Evolutionary conservation across 2,329 filamentous ascomycete genomes (phyloP).

Genomic region (Fusarium pseudograminearum): DNA sequence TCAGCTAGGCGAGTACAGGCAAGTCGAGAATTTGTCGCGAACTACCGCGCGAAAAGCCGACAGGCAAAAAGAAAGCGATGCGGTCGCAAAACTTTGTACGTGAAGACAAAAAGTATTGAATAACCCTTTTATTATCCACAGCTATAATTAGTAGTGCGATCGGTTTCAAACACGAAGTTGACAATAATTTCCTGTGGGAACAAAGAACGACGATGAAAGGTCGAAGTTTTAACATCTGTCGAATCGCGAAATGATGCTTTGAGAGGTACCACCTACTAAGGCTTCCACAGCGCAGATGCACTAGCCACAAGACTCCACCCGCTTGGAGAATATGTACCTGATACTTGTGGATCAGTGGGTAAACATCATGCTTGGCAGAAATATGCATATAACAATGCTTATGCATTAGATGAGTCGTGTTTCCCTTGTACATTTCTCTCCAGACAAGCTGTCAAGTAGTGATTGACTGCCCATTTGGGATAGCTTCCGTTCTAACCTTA

Average conservation of each 20-base stretch:
- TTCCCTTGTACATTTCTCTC: slow-evolving; percentile 17
- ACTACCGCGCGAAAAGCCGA: slow-evolving; percentile 14
- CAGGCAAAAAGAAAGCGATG: neutral
- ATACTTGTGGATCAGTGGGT: too few relatives aligned
- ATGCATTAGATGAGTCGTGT: slow-evolving; percentile 41
- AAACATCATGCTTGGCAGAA: neutral
- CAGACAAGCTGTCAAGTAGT: slow-evolving; percentile 43
- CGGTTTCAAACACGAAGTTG: neutral
- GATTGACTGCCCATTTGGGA: slow-evolving; percentile 28
- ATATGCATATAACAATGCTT: neutral
- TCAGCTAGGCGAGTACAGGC: neutral
- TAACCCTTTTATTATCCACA: slow-evolving; percentile 17
- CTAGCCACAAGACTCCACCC: slow-evolving; percentile 9
- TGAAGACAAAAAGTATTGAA: neutral
- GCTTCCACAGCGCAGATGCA: slow-evolving; percentile 7
- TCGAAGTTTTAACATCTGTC: slow-evolving; percentile 2
- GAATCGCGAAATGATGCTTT: slow-evolving; percentile 38
- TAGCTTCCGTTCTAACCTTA: slow-evolving; percentile 25
- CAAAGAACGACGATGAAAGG: slow-evolving; percentile 8
- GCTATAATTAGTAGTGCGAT: neutral
- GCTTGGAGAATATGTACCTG: neutral
- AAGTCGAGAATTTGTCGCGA: slow-evolving; percentile 13
- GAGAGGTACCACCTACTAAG: neutral
- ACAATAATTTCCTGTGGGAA: slow-evolving; percentile 1
- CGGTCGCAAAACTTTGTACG: slow-evolving; percentile 11